Conservation (phyloP, 1,284 basidiomycete genomes). For the Leccinum pachyderme region DNA sequence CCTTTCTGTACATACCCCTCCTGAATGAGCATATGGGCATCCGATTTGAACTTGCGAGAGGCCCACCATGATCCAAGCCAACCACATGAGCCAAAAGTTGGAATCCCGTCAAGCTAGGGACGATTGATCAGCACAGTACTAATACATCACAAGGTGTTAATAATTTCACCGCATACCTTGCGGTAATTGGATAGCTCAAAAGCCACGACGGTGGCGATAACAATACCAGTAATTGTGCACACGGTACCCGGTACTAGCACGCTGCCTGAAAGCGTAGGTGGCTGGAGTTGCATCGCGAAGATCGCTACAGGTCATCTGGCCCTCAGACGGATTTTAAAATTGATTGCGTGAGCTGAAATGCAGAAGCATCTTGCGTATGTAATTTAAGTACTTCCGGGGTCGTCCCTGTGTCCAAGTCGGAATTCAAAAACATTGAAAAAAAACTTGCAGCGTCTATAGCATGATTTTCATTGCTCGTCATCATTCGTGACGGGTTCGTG, state of each 20-base stretch:
- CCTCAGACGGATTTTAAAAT: background rate
- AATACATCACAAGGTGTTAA: background rate
- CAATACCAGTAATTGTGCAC: background rate
- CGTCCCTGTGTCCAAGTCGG: too few relatives aligned
- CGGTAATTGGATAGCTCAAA: conserved; percentile 5
- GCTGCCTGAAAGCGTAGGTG: background rate
- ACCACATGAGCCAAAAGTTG: background rate
- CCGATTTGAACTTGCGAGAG: conserved; percentile 4
- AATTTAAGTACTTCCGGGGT: too few relatives aligned
- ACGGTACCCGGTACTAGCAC: background rate
- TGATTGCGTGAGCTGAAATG: too few relatives aligned
- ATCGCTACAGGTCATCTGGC: background rate
- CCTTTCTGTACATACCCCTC: conserved; percentile 6
- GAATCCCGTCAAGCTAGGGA: background rate
- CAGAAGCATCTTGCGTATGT: too few relatives aligned
- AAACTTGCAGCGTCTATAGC: background rate
- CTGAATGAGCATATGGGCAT: background rate
- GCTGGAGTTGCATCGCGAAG: background rate
- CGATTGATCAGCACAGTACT: background rate
- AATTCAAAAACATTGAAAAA: too few relatives aligned
- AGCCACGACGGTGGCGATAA: background rate
- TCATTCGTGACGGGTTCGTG: conserved; percentile 7
- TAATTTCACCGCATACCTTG: conserved; percentile 1
- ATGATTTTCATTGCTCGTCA: conserved; percentile 1
- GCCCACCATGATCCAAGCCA: background rate